Evolutionary conservation across 345 rosid species (phyloP).

Genomic region (Hibiscus syriacus): DNA sequence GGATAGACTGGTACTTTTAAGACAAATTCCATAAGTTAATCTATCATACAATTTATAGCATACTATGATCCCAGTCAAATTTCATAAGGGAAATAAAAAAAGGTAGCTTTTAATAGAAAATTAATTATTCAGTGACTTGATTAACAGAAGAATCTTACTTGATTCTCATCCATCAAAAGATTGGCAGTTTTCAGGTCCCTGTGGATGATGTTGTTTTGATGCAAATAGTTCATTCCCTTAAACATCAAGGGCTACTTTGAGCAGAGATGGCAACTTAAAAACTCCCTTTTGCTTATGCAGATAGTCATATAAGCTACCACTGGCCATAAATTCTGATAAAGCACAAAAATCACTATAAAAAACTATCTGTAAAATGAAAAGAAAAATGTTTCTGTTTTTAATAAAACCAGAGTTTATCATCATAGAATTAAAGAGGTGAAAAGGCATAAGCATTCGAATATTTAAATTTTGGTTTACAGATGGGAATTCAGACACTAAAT

Average conservation of each 20-base stretch:
- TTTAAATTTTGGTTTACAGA: slow-evolving; percentile 9
- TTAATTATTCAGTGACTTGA: background rate
- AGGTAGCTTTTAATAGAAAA: background rate
- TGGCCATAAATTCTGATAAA: slow-evolving; percentile 84
- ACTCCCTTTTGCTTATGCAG: slow-evolving; percentile 80
- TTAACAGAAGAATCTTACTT: slow-evolving; percentile 39
- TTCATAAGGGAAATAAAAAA: background rate
- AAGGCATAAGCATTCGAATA: slow-evolving; percentile 12
- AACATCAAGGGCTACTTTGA: slow-evolving; percentile 78
- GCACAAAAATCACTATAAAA: slow-evolving; percentile 17
- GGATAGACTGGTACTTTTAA: slow-evolving; percentile 1
- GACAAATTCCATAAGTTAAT: background rate
- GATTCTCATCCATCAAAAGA: slow-evolving; percentile 98
- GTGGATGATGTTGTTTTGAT: slow-evolving; percentile 91
- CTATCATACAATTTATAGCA: background rate
- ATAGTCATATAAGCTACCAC: slow-evolving; percentile 82
- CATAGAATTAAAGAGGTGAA: slow-evolving; percentile 7
- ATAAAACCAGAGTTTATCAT: background rate
- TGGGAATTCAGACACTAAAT: slow-evolving; percentile 9
- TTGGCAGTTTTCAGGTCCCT: slow-evolving; percentile 95
- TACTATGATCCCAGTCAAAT: background rate
- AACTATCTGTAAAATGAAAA: slow-evolving; percentile 10
- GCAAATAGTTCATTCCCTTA: slow-evolving; percentile 97
- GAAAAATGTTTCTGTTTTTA: background rate
- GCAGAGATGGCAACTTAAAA: slow-evolving; percentile 68